These are phyloP conservation scores for Flaveria bidentis DNA, from an alignment of 129 eudicot species.

Conservation along the genomic window DNA sequence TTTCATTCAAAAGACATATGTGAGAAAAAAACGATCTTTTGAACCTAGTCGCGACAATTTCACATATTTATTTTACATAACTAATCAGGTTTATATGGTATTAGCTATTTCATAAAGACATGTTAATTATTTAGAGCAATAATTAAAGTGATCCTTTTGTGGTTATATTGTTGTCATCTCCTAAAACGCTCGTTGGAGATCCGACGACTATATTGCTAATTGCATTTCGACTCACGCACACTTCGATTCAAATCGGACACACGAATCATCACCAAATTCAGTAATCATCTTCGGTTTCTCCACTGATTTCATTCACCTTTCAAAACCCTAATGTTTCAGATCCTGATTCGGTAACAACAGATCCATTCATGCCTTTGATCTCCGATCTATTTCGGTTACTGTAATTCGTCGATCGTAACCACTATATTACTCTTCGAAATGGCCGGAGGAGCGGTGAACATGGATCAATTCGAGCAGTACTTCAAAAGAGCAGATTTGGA, in stretches of 20 bases:
- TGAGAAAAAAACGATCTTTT: too few relatives aligned
- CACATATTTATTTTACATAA: too few relatives aligned
- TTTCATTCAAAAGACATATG: too few relatives aligned
- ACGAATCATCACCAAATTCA: constrained; percentile 16
- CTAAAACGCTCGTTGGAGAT: constrained; percentile 15
- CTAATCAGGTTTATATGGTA: too few relatives aligned
- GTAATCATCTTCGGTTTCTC: constrained; percentile 20
- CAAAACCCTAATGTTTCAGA: constrained; percentile 29
- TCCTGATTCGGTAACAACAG: constrained; percentile 22
- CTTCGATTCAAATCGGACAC: constrained; percentile 21
- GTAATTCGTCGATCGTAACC: constrained; percentile 23
- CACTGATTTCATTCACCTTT: constrained; percentile 9
- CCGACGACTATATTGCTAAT: constrained; percentile 23
- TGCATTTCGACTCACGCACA: constrained; percentile 4
- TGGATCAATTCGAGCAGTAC: constrained; percentile 79
- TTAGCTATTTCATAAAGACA: too few relatives aligned
- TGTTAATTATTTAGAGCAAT: background rate
- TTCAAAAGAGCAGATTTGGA: constrained; percentile 88
- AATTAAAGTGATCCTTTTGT: constrained; percentile 12
- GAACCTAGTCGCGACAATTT: too few relatives aligned
- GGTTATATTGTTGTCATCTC: constrained; percentile 15
- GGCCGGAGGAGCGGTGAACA: constrained; percentile 52
- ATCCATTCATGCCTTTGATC: constrained; percentile 2
- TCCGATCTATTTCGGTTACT: constrained; percentile 21
- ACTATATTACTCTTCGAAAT: constrained; percentile 25